Evolutionary conservation across 495 filamentous ascomycete species (phyloP).

Genomic region (Hypomontagnella submonticulosa): DNA sequence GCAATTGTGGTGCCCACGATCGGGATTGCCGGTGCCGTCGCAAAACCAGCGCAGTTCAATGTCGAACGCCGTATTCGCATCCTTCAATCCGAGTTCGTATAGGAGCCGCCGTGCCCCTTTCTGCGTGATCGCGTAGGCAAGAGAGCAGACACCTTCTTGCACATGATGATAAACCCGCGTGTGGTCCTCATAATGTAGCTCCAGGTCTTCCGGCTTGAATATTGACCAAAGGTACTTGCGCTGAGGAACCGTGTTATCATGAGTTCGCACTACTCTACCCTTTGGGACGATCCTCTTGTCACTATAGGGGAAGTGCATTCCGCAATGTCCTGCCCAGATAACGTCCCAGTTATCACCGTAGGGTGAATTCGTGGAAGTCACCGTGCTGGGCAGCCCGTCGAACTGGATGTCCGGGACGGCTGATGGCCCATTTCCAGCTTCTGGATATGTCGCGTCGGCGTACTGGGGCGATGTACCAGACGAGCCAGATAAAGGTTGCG

Average conservation of each 20-base stretch:
- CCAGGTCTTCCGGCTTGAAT: conserved; percentile 39
- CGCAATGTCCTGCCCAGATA: conserved; percentile 67
- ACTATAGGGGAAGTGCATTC: conserved; percentile 46
- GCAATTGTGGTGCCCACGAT: conserved; percentile 42
- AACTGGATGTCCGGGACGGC: conserved; percentile 35
- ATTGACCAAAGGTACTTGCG: conserved; percentile 47
- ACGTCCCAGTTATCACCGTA: conserved; percentile 71
- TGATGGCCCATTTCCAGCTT: conserved; percentile 2
- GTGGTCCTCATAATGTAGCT: conserved; percentile 45
- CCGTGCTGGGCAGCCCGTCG: conserved; percentile 44
- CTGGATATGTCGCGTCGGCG: conserved; percentile 41
- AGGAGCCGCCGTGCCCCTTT: conserved; percentile 45
- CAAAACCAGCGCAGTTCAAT: conserved; percentile 47
- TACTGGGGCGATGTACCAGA: conserved; percentile 19
- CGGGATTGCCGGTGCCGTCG: conserved; percentile 39
- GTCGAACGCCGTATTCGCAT: conserved; percentile 41
- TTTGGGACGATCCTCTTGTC: conserved; percentile 36
- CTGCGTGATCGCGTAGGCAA: conserved; percentile 49
- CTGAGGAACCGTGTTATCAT: conserved; percentile 47
- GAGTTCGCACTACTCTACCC: conserved; percentile 35
- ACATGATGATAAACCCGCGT: conserved; percentile 51
- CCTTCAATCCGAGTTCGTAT: conserved; percentile 46
- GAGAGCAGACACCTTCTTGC: conserved; percentile 49
- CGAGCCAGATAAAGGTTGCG: conserved; percentile 38
- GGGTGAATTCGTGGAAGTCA: conserved; percentile 52